phyloP scores from a whole-genome alignment of 345 rosid species.

The Arabidopsis thaliana region DNA sequence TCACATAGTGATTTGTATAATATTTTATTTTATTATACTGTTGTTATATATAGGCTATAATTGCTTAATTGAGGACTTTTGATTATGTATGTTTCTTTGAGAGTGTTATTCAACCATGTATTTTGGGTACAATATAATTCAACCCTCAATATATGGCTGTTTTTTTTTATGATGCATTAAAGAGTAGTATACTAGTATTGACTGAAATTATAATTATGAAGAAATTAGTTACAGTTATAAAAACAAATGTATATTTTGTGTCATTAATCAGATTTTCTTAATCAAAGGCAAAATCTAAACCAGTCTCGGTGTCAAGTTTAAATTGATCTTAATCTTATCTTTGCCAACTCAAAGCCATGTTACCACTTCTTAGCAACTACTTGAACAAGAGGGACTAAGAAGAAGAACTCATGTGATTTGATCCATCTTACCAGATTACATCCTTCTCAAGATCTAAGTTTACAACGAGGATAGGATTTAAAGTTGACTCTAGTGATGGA shows the following conservation, averaged over 20 bases:
- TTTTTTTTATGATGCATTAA: background rate
- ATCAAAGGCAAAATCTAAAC: background rate
- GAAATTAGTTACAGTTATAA: background rate
- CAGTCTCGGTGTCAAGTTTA: background rate
- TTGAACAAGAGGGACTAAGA: constrained; percentile 24
- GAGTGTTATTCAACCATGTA: background rate
- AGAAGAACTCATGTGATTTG: constrained; percentile 21
- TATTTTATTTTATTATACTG: background rate
- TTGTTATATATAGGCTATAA: background rate
- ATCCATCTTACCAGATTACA: constrained; percentile 16
- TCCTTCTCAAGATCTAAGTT: constrained; percentile 10
- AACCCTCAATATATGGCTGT: background rate
- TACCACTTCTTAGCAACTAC: constrained; percentile 42
- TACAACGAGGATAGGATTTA: constrained; percentile 8
- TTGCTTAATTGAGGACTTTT: too few species aligned
- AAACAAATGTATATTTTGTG: background rate
- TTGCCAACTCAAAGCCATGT: constrained; percentile 43
- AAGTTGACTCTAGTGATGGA: constrained; percentile 23
- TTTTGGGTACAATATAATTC: background rate
- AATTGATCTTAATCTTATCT: constrained; percentile 5
- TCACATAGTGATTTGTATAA: background rate
- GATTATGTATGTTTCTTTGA: too few species aligned
- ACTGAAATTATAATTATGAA: background rate
- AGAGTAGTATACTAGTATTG: background rate
- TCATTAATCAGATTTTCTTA: background rate